These are phyloP conservation scores for Venturia nashicola DNA, from an alignment of 2,329 filamentous ascomycete species.

Conservation along the genomic window DNA sequence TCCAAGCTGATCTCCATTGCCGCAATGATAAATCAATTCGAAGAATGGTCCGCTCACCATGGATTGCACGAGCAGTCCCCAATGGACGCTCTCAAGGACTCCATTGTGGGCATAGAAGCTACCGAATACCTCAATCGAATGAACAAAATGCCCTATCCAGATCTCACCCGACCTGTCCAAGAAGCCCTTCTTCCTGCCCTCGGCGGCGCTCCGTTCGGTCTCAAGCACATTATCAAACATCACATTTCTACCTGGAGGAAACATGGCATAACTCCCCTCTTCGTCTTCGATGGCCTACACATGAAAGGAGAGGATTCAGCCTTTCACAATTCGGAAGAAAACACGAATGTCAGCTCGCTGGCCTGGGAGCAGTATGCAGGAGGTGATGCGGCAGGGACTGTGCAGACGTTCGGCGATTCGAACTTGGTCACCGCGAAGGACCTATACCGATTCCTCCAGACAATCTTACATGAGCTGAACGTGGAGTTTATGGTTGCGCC, in stretches of 20 bases:
- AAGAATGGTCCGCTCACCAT: slow-evolving; percentile 40
- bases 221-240: slow-evolving; percentile 61
- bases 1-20: background rate
- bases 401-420: slow-evolving; percentile 66
- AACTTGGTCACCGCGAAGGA: slow-evolving; percentile 42
- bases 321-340: slow-evolving; percentile 46
- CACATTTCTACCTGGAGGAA: slow-evolving; percentile 63
- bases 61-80: slow-evolving; percentile 42
- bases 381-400: slow-evolving; percentile 66
- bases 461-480: slow-evolving; percentile 54
- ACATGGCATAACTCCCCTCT: slow-evolving; percentile 63
- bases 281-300: slow-evolving; percentile 84
- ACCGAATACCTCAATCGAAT: slow-evolving; percentile 76
- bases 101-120: slow-evolving; percentile 74
- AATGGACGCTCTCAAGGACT: slow-evolving; percentile 59
- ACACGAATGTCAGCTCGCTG: slow-evolving; percentile 55
- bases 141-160: slow-evolving; percentile 41
- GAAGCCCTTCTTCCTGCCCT: slow-evolving; percentile 86
- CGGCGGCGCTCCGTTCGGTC: slow-evolving; percentile 71
- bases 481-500: slow-evolving; percentile 74
- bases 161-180: slow-evolving; percentile 43
- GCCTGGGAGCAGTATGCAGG: slow-evolving; percentile 84
- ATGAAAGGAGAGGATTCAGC: slow-evolving; percentile 56
- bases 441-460: slow-evolving; percentile 66
- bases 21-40: slow-evolving; percentile 36